Base-by-base conservation (phyloP, 1,284 basidiomycete genomes). In the Ustilago lituana region DNA sequence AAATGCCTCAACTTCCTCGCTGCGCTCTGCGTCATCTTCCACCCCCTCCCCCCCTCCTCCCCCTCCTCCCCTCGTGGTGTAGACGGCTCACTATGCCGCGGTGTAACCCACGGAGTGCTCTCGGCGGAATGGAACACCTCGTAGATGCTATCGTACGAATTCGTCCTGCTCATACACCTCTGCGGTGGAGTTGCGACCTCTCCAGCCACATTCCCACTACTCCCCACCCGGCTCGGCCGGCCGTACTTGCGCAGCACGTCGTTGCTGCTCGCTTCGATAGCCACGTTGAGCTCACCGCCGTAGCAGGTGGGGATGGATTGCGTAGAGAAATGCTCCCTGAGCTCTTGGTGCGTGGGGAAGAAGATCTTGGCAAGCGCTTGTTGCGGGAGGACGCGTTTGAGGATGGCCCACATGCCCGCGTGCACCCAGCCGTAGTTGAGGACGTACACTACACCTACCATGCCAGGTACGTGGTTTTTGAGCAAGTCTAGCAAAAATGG, bases 361-460 rank as follows among this genome's bases (percentile, higher is more conserved):
- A 90, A 88, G 35, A 94, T 87, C 43, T 89, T 86, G 29, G 88
- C 86, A 33, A 91, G 84, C 9, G 89, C 88, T 35, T 87, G 85
- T 43, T 87, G 84, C 12, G 92, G 91, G 31, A 94, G 84, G 5
- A 91, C 78, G 43, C 87, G 88, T 88, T 89, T 92, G 61, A 88
- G 85, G 43, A 93, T 79, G 33, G 83, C 87, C 91, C 91, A 94
- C 63, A 91, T 84, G 15, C 90, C 88, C 1, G 88, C 86, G 81
- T 93, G 89, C 15, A 89, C 83, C 91, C 91, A 94, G 9, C 89
- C 89, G 77, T 90, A 91, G 82, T 93, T 92, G 32, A 92, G 84
- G 46, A 93, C 84, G 76, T 91, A 90, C 24, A 90, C 90, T 87
- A 80, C 52, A 52, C 76, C 78, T 3, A 79, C 72, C 52, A 77